Percentiles rank a stretch among this genome's conserved stretches.
phyloP scores from a whole-genome alignment of 2,329 filamentous ascomycete genomes.

The Monosporascus sp. region DNA sequence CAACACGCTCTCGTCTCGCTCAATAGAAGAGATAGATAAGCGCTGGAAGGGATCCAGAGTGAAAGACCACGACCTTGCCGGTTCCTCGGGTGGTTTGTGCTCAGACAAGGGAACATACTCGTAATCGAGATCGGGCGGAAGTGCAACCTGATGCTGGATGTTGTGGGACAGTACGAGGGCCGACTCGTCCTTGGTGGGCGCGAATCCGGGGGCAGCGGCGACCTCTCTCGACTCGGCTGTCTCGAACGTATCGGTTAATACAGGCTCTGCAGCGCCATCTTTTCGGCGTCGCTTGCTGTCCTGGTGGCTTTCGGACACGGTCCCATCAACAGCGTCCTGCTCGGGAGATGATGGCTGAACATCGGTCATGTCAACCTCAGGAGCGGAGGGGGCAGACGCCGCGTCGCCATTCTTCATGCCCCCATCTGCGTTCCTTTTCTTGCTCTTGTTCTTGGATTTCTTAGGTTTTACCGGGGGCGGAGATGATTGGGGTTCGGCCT shows the following conservation, averaged over 20 bases:
- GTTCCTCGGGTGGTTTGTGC: conserved; percentile 83
- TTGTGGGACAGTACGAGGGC: conserved; percentile 88
- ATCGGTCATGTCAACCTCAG: conserved; percentile 24
- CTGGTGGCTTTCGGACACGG: conserved; percentile 38
- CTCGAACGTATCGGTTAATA: conserved; percentile 90
- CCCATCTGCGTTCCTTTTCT: conserved; percentile 83
- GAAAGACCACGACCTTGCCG: conserved; percentile 81
- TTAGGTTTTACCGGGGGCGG: conserved; percentile 26
- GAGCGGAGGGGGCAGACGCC: conserved; percentile 28
- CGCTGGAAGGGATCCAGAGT: conserved; percentile 96
- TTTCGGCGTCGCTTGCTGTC: conserved; percentile 59
- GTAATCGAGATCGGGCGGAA: conserved; percentile 90
- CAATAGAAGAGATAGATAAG: conserved; percentile 88
- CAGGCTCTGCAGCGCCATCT: conserved; percentile 64
- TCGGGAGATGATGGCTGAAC: conserved; percentile 31
- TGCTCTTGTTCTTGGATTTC: conserved; percentile 51
- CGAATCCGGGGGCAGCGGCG: conserved; percentile 67
- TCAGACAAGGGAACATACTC: conserved; percentile 92
- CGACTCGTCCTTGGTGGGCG: conserved; percentile 52
- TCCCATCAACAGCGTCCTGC: conserved; percentile 28
- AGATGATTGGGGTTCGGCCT: conserved; percentile 26
- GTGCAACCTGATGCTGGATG: conserved; percentile 94
- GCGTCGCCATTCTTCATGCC: conserved; percentile 54
- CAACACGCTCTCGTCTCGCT: conserved; percentile 91
- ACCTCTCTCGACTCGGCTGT: conserved; percentile 92